A percentile compares a stretch with the other conserved stretches of the same genome.
Evolutionary conservation across 1,139 yeast species (phyloP).

Genomic region (Dujonia santamariae): DNA sequence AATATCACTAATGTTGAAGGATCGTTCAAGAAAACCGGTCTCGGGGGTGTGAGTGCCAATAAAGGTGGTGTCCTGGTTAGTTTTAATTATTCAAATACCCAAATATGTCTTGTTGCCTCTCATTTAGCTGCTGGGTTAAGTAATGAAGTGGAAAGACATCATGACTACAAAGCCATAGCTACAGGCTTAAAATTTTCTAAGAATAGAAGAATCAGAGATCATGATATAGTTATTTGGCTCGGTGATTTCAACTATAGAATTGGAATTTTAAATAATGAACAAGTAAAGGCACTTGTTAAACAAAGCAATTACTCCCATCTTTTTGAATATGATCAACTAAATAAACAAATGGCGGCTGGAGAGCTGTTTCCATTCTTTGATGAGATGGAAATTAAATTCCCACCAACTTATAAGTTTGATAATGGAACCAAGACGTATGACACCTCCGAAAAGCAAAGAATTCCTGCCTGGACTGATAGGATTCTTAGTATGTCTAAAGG

Average conservation of each 20-base stretch:
- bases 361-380: conserved; percentile 65
- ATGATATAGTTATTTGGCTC: conserved; percentile 84
- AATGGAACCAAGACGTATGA: conserved; percentile 76
- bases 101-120: conserved; percentile 77
- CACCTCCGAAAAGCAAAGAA: conserved; percentile 84
- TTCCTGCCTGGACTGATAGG: conserved; percentile 98
- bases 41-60: conserved; percentile 93
- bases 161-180: conserved; percentile 70
- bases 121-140: conserved; percentile 90
- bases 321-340: conserved; percentile 73
- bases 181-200: conserved; percentile 53
- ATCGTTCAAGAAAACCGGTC: conserved; percentile 83
- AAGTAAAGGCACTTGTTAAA: conserved; percentile 56
- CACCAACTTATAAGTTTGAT: conserved; percentile 93
- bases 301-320: conserved; percentile 51
- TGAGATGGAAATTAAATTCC: conserved; percentile 73
- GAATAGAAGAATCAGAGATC: conserved; percentile 57
- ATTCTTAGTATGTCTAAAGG: conserved; percentile 48
- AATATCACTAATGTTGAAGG: conserved; percentile 69
- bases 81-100: conserved; percentile 69
- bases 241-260: conserved; percentile 94
- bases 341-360: conserved; percentile 66
- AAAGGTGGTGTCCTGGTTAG: conserved; percentile 93
- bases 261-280: conserved; percentile 57
- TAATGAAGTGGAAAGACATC: conserved; percentile 76